Base-by-base conservation (phyloP, 2,329 filamentous ascomycete genomes). In the Aspergillus sp. region DNA sequence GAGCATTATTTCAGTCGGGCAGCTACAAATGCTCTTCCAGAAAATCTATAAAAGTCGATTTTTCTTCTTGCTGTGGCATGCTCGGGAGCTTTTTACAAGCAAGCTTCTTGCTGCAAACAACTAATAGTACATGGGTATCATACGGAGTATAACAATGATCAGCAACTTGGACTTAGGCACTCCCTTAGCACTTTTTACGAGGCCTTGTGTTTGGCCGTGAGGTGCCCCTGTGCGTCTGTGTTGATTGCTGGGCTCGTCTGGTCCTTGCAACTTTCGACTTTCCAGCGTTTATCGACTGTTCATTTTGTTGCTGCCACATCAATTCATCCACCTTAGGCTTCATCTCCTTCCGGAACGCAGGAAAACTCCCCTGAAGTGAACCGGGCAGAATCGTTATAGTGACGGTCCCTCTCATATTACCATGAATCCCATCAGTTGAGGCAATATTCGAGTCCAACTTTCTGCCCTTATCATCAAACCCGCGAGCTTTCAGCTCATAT, bases 401-500 rank as follows among this genome's bases (percentile, higher is more conserved):
- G 32, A 74, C 55, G 3, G 73, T 72, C 4, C 78, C 78, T 43
- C 59, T 64, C 32, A 81, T 53, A 48, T 69, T 61, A 7, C 59
- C 47, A 15, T 18, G 4, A 32, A 68, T 60, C 5, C 62, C 49
- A 24, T 56, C 43, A 12, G 22, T n/a, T 8, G 24, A 12, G 4
- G 41, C 44, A 17, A 13, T 26, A 22, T 52, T 12, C 24, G 58
- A 52, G 9, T 55, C 30, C 20, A 66, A 54, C 42, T 55, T 65
- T 38, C 64, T 66, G 7, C 71, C 74, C 30, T 74, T 54, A 12
- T 58, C 54, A 61, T 78, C 73, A 64, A 75, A 82, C 3, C 83
- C 83, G 51, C 71, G 70, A 20, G 70, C 71, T 56, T 68, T 73
- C 66, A 85, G 64, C 12, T 78, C 78, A 48, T 76, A 69, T 44